Conservation (phyloP, 2,329 filamentous ascomycete genomes). For the Botrytis sinoallii region DNA sequence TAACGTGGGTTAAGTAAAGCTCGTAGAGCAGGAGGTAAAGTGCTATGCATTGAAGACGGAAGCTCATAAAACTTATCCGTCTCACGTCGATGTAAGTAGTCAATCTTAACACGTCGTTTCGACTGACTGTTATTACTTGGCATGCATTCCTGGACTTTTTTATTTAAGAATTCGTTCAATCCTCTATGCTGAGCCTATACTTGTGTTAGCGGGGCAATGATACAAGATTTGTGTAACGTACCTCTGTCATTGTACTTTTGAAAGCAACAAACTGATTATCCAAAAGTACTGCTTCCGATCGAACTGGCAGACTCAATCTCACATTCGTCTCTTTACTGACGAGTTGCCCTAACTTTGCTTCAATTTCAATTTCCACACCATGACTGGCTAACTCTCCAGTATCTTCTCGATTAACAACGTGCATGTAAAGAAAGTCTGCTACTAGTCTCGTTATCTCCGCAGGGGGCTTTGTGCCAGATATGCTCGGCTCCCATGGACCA, state of each 20-base stretch:
- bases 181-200: slow-evolving; percentile 70
- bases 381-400: slow-evolving; percentile 59
- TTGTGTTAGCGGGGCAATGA: slow-evolving; percentile 22
- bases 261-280: slow-evolving; percentile 65
- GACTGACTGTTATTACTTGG: slow-evolving; percentile 45
- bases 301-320: slow-evolving; percentile 64
- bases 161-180: slow-evolving; percentile 84
- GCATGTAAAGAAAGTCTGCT: slow-evolving; percentile 76
- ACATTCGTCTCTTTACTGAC: slow-evolving; percentile 69
- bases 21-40: slow-evolving; percentile 63
- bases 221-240: slow-evolving; percentile 43
- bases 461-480: slow-evolving; percentile 66
- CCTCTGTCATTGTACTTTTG: slow-evolving; percentile 85
- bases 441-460: slow-evolving; percentile 73
- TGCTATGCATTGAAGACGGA: slow-evolving; percentile 53
- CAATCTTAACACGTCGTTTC: slow-evolving; percentile 57
- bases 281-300: slow-evolving; percentile 67
- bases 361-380: slow-evolving; percentile 81
- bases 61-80: slow-evolving; percentile 82
- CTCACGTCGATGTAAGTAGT: slow-evolving; percentile 80
- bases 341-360: slow-evolving; percentile 86
- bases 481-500: slow-evolving; percentile 62
- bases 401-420: slow-evolving; percentile 66
- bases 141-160: slow-evolving; percentile 56
- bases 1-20: slow-evolving; percentile 58